Evolutionary conservation across 805 yeast species (phyloP), one percentile per base, ranked within the genome.

Genomic region (Candida sanyiensis): DNA sequence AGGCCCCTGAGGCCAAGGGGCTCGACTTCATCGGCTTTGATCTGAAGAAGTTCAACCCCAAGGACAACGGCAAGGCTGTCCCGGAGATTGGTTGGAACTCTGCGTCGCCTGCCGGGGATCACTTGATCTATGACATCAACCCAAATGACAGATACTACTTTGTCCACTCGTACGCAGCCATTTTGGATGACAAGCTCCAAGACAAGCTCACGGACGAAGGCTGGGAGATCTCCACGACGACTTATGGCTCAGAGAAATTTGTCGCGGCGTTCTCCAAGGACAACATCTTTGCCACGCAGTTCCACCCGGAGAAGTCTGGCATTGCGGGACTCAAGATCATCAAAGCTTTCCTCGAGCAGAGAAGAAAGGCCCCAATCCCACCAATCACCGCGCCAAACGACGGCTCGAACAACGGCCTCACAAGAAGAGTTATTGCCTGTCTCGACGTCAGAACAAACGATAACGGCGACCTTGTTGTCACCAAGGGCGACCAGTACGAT

Each of bases 261-360:
- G 66, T 93, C 44, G 94, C 97, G 12, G 93, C 97, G 1, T 59
- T 89, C 35, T 58, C 79, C 22, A 81, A 72, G 53, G 86, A 72
- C 43, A 89, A 87, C 46, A 67, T 90, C 9, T 85, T 93, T 62
- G 96, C 97, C 30, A 93, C 97, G 1, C 99, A 93, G 61, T 93
- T 93, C 62, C 99, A 93, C 62, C 99, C 99, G n/a, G 99, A 93
- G 58, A 93, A 93, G 61, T 86, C 96, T 4, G 98, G 98, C 10
- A 57, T 67, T 17, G 95, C 96, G 5, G 99, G 99, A 35, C 66
- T 93, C 32, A 72, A 74, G 45, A 77, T 90, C 8, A 72, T 93
- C 42, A 72, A 72, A 42, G 74, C 84, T 20, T 93, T 93, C 57
- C 65, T 93, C 50, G 70, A 70, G 27, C 63, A 60, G 38, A 44